These are phyloP conservation scores for Prunus padus DNA, from an alignment of 306 rosid genomes.

Conservation along the genomic window DNA sequence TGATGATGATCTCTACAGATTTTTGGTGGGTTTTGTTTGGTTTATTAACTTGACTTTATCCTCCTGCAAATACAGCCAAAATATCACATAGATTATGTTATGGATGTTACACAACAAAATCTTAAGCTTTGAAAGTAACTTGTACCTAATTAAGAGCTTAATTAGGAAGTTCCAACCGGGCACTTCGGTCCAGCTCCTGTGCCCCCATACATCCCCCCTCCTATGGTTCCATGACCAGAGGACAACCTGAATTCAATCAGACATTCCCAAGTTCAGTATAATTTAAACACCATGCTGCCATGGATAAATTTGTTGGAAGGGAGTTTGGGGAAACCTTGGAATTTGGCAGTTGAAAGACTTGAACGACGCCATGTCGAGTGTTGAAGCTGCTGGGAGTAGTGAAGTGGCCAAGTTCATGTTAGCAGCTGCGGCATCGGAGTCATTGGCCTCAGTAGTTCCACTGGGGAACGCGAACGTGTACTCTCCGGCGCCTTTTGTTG, in stretches of 20 bases:
- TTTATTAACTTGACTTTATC: constrained; percentile 26
- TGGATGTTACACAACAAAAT: background rate
- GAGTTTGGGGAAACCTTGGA: constrained; percentile 58
- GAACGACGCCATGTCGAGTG: constrained; percentile 78
- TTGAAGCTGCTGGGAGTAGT: constrained; percentile 47
- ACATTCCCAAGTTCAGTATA: background rate
- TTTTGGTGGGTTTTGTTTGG: constrained; percentile 34
- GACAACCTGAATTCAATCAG: constrained; percentile 54
- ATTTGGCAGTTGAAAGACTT: constrained; percentile 84
- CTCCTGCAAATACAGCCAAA: constrained; percentile 45
- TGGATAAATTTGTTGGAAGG: background rate
- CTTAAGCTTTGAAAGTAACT: background rate
- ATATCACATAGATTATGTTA: background rate
- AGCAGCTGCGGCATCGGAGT: constrained; percentile 43
- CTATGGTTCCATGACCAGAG: constrained; percentile 77
- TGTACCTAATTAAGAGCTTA: constrained; percentile 29
- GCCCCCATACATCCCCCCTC: constrained; percentile 61
- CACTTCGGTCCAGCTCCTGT: constrained; percentile 62
- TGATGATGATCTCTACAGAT: constrained; percentile 55
- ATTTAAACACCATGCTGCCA: background rate
- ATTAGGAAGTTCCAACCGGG: constrained; percentile 62
- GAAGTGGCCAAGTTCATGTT: constrained; percentile 49
- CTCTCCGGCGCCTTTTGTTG: constrained; percentile 65
- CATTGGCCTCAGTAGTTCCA: constrained; percentile 43
- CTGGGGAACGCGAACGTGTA: constrained; percentile 46